Conservation (phyloP, 2,329 filamentous ascomycete genomes). For the Didymosphaeria variabile region DNA sequence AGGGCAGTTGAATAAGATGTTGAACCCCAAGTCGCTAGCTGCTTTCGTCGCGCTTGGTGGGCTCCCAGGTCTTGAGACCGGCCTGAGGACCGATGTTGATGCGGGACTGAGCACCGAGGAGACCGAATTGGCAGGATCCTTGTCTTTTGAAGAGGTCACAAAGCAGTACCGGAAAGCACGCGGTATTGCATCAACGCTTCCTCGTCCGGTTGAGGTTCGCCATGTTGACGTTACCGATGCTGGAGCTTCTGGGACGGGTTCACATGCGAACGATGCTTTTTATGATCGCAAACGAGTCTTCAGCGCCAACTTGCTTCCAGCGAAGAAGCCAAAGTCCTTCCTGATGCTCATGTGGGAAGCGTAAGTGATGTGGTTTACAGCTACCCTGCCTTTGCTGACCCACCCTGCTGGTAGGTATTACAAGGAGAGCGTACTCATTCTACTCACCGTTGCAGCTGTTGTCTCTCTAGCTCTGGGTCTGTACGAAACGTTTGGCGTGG, state of each 20-base stretch:
- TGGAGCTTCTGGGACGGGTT: conserved; percentile 16
- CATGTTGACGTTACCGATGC: conserved; percentile 24
- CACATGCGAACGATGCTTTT: conserved; percentile 42
- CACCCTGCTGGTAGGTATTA: conserved; percentile 59
- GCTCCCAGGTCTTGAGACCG: conserved; percentile 59
- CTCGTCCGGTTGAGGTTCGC: conserved; percentile 25
- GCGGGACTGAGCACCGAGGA: conserved; percentile 62
- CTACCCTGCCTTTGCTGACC: neutral
- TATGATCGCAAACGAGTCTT: conserved; percentile 66
- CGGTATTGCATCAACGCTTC: conserved; percentile 20
- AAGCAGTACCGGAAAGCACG: conserved; percentile 38
- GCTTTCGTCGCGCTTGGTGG: conserved; percentile 63
- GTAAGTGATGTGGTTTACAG: neutral
- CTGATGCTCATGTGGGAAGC: conserved; percentile 70
- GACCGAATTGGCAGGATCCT: conserved; percentile 51
- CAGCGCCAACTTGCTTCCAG: conserved; percentile 68
- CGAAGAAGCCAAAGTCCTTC: conserved; percentile 69
- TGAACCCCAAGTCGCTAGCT: conserved; percentile 57
- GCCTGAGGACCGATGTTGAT: conserved; percentile 58
- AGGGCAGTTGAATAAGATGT: conserved; percentile 61
- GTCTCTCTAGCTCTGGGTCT: conserved; percentile 74
- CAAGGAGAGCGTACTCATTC: conserved; percentile 75
- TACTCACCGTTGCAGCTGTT: conserved; percentile 73
- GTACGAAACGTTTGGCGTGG: conserved; percentile 67
- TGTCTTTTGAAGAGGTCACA: conserved; percentile 60